Percentiles rank a stretch among this genome's conserved stretches.
Evolutionary conservation across 768 basidiomycete species (phyloP).

Genomic region (Auriscalpium orientale): DNA sequence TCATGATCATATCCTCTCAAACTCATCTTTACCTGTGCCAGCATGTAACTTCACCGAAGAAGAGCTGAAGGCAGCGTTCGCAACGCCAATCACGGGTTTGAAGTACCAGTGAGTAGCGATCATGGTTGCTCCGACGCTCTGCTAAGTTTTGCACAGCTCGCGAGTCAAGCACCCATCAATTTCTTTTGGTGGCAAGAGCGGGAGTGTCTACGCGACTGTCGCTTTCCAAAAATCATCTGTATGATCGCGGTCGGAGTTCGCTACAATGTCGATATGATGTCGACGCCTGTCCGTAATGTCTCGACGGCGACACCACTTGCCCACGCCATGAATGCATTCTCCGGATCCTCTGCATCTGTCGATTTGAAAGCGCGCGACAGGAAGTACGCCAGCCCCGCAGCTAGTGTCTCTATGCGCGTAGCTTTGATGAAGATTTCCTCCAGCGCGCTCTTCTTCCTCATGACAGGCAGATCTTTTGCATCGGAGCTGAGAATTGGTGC

Average conservation of each 20-base stretch:
- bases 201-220: conserved; percentile 61
- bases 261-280: conserved; percentile 37
- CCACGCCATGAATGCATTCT: conserved; percentile 50
- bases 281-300: conserved; percentile 57
- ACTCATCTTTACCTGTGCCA: background rate
- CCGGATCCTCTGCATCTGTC: conserved; percentile 28
- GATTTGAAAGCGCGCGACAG: conserved; percentile 38
- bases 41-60: conserved; percentile 82
- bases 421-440: conserved; percentile 80
- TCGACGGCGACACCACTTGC: conserved; percentile 60
- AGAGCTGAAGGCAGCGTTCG: conserved; percentile 54
- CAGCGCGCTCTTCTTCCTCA: conserved; percentile 49
- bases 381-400: conserved; percentile 73
- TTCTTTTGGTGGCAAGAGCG: conserved; percentile 71
- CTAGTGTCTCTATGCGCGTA: conserved; percentile 53
- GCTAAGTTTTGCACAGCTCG: conserved; percentile 37
- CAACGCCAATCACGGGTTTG: conserved; percentile 39
- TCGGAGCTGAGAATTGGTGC: conserved; percentile 51
- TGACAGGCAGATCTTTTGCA: conserved; percentile 29
- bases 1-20: background rate
- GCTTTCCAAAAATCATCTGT: conserved; percentile 49
- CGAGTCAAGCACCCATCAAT: conserved; percentile 65
- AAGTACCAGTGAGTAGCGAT: conserved; percentile 51
- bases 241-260: background rate
- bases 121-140: no score